Conservation (phyloP, 176 grass and related monocot species). For the Lolium multiflorum region DNA sequence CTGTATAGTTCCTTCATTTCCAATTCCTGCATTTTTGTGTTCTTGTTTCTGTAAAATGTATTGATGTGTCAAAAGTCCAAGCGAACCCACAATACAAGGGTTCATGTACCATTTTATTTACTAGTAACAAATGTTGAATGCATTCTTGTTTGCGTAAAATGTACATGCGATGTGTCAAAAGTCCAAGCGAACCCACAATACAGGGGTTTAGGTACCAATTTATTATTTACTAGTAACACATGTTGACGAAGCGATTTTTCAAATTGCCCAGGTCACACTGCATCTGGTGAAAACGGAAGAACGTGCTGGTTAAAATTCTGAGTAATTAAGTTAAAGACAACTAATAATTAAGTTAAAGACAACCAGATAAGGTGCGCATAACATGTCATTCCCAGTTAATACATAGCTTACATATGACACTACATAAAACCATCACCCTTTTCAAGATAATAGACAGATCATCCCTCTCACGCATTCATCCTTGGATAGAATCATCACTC, state of each 20-base stretch:
- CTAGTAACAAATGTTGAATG: neutral
- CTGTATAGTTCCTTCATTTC: neutral
- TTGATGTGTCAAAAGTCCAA: neutral
- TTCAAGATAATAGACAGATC: neutral
- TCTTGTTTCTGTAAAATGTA: neutral
- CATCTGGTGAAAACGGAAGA: neutral
- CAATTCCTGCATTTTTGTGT: neutral
- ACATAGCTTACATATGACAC: slow-evolving; percentile 31
- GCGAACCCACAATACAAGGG: neutral
- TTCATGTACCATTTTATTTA: neutral
- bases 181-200: neutral
- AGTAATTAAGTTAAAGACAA: neutral
- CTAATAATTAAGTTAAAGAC: neutral
- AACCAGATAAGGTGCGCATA: slow-evolving; percentile 3
- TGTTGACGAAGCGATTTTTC: neutral
- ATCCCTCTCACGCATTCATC: neutral
- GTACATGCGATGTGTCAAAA: neutral
- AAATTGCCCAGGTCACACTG: neutral
- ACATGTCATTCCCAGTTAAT: neutral
- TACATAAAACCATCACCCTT: slow-evolving; percentile 26
- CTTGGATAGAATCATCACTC: slow-evolving; percentile 23
- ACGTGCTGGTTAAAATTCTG: slow-evolving; percentile 2
- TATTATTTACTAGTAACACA: too few relatives aligned
- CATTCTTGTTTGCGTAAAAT: neutral
- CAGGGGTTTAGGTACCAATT: neutral